Evolutionary conservation across 345 rosid genomes (phyloP), one percentile per base, ranked within the genome.

Genomic region (Raphanus raphanistrum): DNA sequence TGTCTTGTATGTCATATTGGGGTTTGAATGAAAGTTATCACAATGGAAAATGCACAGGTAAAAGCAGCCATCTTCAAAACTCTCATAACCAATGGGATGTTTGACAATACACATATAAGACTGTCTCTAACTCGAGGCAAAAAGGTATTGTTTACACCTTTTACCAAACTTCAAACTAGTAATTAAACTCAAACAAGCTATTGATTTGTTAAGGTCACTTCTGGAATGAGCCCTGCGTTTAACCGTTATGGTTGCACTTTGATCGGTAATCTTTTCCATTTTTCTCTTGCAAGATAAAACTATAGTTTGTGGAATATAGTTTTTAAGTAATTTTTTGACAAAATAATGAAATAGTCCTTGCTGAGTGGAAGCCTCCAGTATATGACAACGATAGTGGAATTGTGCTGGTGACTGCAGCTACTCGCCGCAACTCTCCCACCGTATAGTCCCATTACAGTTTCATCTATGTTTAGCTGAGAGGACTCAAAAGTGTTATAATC

Each of bases 211-310:
- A 84, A 93, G 97, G 97, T 94, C 58, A 87, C 97, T 67, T 94
- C 98, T 63, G 96, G 97, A 74, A 94, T 94, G 97, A 91, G 97
- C 85, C 98, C 98, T 70, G 88, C 84, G 50, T 94, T 91, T 84
- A 94, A 91, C 80, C 93, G 75, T 17, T 90, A 86, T 82, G 97
- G 96, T 68, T 91, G 96, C 80, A 94, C 97, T 2, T 85, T 91
- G 64, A 91, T 94, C 1, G 97, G 98, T 94, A 89, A 15, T 2
- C 25, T 57, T 33, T 12, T 52, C 4, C 31, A 45, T 48, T 31
- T 63, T 4, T 63, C 28, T 50, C 15, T 8, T 50, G 76, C 10
- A 32, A 63, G 9, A 21, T 31, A 31, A 45, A 12, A 43, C 43
- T 60, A 63, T 43, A 48, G n/a, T 63, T 25, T 63, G 5, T 48